Evolutionary conservation across 2,329 filamentous ascomycete species (phyloP), one percentile per base, ranked within the genome.

Genomic region (Graphilbum ipis-grandicollis): DNA sequence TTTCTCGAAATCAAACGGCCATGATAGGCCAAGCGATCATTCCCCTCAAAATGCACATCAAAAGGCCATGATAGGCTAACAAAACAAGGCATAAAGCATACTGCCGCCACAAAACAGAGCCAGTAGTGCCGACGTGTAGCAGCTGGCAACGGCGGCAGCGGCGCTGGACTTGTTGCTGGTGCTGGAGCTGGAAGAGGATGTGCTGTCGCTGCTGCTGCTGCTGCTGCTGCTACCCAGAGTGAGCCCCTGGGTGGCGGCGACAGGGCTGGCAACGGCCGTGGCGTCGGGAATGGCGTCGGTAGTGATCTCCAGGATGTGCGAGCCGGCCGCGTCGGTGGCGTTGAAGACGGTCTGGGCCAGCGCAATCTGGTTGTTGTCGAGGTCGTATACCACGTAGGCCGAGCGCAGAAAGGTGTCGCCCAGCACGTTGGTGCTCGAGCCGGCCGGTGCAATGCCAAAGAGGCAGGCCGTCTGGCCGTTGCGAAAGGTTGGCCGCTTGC

Each of bases 331-430:
- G 13, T 47, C 41, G 0, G 65, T 65, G 4, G 64, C 58, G 49
- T 79, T 71, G 53, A 73, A 75, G 35, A 63, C 67, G 15, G 76
- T 76, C 52, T 78, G 71, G 2, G 77, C 79, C 23, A 84, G 56
- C 2, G 73, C 76, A 44, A 84, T 74, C 54, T 79, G 63, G 50
- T 82, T 74, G 52, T 79, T 81, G 21, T 63, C 69, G 18, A 83
- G 60, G 50, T 84, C 78, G 50, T 80, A 84, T 10, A 85, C 79
- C 13, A 82, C 67, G 46, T 85, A 85, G 0, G 79, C 79, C 26
- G 74, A 78, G 34, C 79, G 65, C 38, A 85, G 59, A 52, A 85
- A 85, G 0, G 79, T 80, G 50, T 84, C 79, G 14, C 79, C 79
- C 21, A 85, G 58, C 2, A 82, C 69, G 31, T 66, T 64, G n/a